Evolutionary conservation across 177 flowering plant species (phyloP).

Genomic region (Vitis hybrid): DNA sequence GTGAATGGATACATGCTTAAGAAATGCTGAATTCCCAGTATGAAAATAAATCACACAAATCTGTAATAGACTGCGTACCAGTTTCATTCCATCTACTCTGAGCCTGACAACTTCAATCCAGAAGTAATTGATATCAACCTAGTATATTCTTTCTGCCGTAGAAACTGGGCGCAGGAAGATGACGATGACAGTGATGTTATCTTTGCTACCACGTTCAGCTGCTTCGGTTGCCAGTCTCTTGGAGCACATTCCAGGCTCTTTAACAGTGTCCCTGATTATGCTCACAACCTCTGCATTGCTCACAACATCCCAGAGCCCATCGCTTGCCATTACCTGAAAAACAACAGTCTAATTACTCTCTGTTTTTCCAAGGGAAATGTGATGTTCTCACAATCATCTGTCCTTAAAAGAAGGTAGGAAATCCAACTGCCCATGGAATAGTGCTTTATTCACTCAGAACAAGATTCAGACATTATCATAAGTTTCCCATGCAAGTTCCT

Average conservation of each 20-base stretch:
- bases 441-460: too few relatives aligned
- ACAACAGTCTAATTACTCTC: not conserved
- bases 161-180: slow-evolving; percentile 86
- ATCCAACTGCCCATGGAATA: too few relatives aligned
- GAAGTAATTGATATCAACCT: slow-evolving; percentile 7
- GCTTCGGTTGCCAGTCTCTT: slow-evolving; percentile 94
- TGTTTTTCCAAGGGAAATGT: too few relatives aligned
- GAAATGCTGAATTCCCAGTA: too few relatives aligned
- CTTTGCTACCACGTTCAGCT: slow-evolving; percentile 87
- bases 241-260: slow-evolving; percentile 94
- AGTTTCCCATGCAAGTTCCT: too few relatives aligned
- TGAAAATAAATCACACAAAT: too few relatives aligned
- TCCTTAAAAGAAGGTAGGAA: too few relatives aligned
- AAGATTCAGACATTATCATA: too few relatives aligned
- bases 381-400: too few relatives aligned
- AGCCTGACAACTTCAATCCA: not conserved
- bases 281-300: slow-evolving; percentile 65
- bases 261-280: slow-evolving; percentile 85
- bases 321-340: slow-evolving; percentile 93
- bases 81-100: too few relatives aligned
- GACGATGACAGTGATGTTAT: slow-evolving; percentile 90
- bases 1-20: too few relatives aligned
- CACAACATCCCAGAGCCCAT: slow-evolving; percentile 95
- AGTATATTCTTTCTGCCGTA: slow-evolving; percentile 87
- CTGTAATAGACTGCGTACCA: too few relatives aligned